A percentile compares a stretch with the other conserved stretches of the same genome.
Evolutionary conservation across 345 rosid species (phyloP).

Genomic region (Leavenworthia alabamica): DNA sequence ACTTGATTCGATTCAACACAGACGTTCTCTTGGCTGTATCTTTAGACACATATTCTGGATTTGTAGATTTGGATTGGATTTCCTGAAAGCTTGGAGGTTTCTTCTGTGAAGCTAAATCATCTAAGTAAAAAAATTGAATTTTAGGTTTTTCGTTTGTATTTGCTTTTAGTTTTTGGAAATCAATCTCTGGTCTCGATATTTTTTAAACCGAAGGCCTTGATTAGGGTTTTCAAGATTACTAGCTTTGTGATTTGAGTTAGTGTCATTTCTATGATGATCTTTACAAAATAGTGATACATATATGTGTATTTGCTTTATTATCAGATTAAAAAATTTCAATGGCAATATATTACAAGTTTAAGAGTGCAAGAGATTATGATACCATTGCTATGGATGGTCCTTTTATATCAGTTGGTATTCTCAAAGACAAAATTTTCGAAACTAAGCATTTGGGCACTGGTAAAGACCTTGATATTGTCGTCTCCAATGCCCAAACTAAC

Average conservation of each 20-base stretch:
- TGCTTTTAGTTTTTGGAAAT: slow-evolving; percentile 23
- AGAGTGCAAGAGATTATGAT: slow-evolving; percentile 98
- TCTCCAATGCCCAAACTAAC: slow-evolving; percentile 96
- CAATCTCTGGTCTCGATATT: slow-evolving; percentile 38
- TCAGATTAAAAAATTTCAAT: slow-evolving; percentile 37
- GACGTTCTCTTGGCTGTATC: slow-evolving; percentile 9
- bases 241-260: slow-evolving; percentile 11
- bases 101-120: slow-evolving; percentile 27
- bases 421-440: slow-evolving; percentile 99
- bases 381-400: slow-evolving; percentile 92
- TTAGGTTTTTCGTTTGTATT: slow-evolving; percentile 15
- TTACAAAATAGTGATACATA: slow-evolving; percentile 13
- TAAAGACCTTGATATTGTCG: slow-evolving; percentile 92
- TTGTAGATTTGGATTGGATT: slow-evolving; percentile 10
- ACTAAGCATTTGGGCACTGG: slow-evolving; percentile 99
- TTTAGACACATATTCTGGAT: neutral
- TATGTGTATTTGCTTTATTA: slow-evolving; percentile 27
- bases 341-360: slow-evolving; percentile 99
- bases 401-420: slow-evolving; percentile 88
- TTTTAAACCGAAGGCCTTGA: slow-evolving; percentile 29
- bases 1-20: slow-evolving; percentile 5
- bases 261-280: slow-evolving; percentile 10
- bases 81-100: slow-evolving; percentile 17
- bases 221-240: slow-evolving; percentile 24
- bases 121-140: slow-evolving; percentile 25